These are phyloP conservation scores for Cyathus striatus DNA, from an alignment of 768 basidiomycete genomes.

Conservation along the genomic window DNA sequence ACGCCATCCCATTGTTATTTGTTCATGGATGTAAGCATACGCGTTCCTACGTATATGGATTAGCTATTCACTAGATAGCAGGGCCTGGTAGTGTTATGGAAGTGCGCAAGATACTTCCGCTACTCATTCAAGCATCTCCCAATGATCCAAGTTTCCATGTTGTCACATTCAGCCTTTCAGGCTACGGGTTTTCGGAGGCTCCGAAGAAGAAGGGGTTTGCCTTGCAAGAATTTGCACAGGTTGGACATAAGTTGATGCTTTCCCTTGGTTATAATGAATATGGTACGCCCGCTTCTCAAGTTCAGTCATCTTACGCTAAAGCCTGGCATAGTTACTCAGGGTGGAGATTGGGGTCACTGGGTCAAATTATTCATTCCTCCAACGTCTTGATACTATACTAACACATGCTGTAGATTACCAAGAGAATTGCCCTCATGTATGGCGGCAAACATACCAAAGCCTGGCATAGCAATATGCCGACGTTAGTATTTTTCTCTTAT, in stretches of 20 bases:
- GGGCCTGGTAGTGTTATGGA: constrained; percentile 54
- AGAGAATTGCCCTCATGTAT: constrained; percentile 18
- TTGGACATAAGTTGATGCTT: constrained; percentile 43
- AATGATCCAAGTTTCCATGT: constrained; percentile 54
- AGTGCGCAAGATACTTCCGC: constrained; percentile 43
- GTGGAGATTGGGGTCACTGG: constrained; percentile 20
- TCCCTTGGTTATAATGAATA: constrained; percentile 46
- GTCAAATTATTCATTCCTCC: no score
- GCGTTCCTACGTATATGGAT: not conserved
- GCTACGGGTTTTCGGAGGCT: constrained; percentile 52
- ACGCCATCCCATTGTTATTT: constrained; percentile 48
- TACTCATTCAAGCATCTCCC: constrained; percentile 33
- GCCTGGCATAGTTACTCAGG: constrained; percentile 31
- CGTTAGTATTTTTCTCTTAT: constrained; percentile 21
- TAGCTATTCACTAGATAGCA: constrained; percentile 11
- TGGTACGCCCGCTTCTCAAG: constrained; percentile 15
- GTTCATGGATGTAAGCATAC: constrained; percentile 41
- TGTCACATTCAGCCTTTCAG: constrained; percentile 48
- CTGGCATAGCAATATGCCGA: constrained; percentile 44
- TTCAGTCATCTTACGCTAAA: not conserved
- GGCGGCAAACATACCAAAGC: constrained; percentile 37
- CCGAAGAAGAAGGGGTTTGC: constrained; percentile 42
- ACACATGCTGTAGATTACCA: constrained; percentile 14
- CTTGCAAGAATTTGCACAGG: constrained; percentile 16
- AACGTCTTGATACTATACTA: not conserved